Evolutionary conservation across 208 protist species (phyloP).

Genomic region (Trypanosoma platydactyli): DNA sequence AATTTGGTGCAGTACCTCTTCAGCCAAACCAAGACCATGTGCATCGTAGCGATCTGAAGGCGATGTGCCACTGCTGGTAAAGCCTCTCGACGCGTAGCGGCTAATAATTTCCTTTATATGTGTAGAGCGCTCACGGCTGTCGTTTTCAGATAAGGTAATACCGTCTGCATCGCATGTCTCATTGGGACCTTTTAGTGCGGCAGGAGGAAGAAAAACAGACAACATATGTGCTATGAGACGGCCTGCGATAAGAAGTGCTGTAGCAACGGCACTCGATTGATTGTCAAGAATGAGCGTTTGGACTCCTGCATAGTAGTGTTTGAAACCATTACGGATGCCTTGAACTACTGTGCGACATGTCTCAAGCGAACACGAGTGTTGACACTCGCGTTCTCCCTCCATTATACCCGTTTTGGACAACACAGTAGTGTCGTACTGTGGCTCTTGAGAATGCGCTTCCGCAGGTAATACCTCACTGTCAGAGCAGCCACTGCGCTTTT

Average conservation of each 20-base stretch:
- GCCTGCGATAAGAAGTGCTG: constrained; percentile 12
- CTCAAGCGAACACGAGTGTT: not conserved
- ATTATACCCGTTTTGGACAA: not conserved
- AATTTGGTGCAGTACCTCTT: constrained; percentile 51
- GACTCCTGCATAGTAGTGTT: constrained; percentile 1
- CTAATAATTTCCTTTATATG: constrained; percentile 11
- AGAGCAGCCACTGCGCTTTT: not conserved
- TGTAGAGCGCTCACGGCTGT: not conserved
- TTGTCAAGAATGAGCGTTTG: not conserved
- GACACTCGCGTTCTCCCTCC: not conserved
- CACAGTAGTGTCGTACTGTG: not conserved
- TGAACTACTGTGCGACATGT: constrained; percentile 10
- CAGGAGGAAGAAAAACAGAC: constrained; percentile 13
- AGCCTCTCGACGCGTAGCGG: constrained; percentile 15
- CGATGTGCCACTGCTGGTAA: constrained; percentile 9
- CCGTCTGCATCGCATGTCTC: not conserved
- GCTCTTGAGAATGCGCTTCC: not conserved
- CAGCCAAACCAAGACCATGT: constrained; percentile 39
- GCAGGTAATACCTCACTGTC: not conserved
- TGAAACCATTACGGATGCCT: constrained; percentile 4
- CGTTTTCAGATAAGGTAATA: not conserved
- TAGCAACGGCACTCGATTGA: constrained; percentile 4
- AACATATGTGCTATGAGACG: constrained; percentile 10
- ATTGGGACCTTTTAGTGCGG: not conserved
- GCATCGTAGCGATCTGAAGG: constrained; percentile 17